Percentiles rank a stretch among this genome's conserved stretches.
phyloP scores from a whole-genome alignment of 495 filamentous ascomycete species.

The Hyphodiscus hymeniophilus region DNA sequence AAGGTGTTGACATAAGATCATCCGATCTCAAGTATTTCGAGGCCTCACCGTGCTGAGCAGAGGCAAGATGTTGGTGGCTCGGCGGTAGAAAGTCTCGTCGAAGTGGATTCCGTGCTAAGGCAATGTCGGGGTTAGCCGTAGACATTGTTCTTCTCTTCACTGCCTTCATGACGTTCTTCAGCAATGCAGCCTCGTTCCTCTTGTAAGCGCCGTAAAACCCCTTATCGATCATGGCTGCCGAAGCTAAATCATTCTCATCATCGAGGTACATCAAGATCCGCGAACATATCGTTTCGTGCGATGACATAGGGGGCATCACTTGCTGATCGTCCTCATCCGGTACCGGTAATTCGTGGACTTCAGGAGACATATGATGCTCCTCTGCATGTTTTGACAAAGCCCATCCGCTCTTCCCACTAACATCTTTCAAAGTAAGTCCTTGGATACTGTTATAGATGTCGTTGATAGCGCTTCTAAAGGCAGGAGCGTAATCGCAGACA shows the following conservation, averaged over 20 bases:
- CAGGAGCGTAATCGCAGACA: constrained; percentile 31
- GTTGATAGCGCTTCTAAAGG: constrained; percentile 29
- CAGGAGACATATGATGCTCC: neutral
- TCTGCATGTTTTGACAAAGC: constrained; percentile 23
- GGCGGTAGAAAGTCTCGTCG: neutral
- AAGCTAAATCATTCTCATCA: constrained; percentile 23
- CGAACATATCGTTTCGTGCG: constrained; percentile 20
- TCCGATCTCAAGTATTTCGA: constrained; percentile 6
- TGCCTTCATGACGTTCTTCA: constrained; percentile 17
- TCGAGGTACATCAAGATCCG: constrained; percentile 24
- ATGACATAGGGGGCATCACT: neutral
- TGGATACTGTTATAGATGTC: constrained; percentile 33
- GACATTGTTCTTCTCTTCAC: constrained; percentile 13
- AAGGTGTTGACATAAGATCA: neutral
- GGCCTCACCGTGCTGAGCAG: neutral
- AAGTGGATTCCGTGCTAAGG: neutral
- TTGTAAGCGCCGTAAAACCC: constrained; percentile 26
- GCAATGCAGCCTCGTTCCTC: constrained; percentile 22
- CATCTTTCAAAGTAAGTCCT: constrained; percentile 29
- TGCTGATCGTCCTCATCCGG: neutral
- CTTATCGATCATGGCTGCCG: constrained; percentile 24
- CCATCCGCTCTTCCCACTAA: constrained; percentile 27
- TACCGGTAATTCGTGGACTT: neutral
- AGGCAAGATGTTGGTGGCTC: neutral
- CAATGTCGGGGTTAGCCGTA: constrained; percentile 1